Evolutionary conservation across 2,329 filamentous ascomycete genomes (phyloP).

Genomic region (Amauroascus verrucosus): DNA sequence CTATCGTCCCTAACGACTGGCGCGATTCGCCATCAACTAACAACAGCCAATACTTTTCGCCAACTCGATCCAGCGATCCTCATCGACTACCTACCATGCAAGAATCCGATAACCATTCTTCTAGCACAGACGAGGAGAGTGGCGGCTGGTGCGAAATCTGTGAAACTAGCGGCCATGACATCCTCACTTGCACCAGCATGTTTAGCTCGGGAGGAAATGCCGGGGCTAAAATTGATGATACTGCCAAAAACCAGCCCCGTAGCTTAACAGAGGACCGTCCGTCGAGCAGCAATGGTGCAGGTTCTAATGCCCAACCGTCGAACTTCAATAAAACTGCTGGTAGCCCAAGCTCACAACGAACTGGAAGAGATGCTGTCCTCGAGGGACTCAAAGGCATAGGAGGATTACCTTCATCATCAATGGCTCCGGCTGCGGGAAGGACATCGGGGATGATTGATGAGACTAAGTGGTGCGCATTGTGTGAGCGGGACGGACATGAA

Average conservation of each 20-base stretch:
- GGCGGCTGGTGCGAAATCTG: slow-evolving; percentile 91
- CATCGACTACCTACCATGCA: slow-evolving; percentile 33
- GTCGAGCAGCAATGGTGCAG: background rate
- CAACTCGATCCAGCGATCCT: slow-evolving; percentile 20
- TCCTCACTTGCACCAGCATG: slow-evolving; percentile 88
- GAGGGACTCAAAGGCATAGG: slow-evolving; percentile 36
- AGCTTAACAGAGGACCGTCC: background rate
- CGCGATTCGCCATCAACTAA: slow-evolving; percentile 24
- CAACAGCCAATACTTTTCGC: slow-evolving; percentile 19
- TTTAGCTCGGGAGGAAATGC: slow-evolving; percentile 42
- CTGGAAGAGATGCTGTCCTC: slow-evolving; percentile 33
- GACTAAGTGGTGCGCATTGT: slow-evolving; percentile 92
- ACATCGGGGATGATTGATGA: slow-evolving; percentile 67
- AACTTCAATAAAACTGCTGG: background rate
- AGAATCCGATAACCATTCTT: slow-evolving; percentile 40
- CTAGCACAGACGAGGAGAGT: slow-evolving; percentile 60
- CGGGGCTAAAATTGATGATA: slow-evolving; percentile 19
- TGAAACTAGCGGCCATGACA: slow-evolving; percentile 83
- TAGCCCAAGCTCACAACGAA: slow-evolving; percentile 26
- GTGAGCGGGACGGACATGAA: slow-evolving; percentile 91
- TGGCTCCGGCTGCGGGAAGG: slow-evolving; percentile 63
- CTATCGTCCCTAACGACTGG: slow-evolving; percentile 35
- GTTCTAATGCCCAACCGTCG: background rate
- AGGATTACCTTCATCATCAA: slow-evolving; percentile 35
- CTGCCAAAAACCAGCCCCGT: slow-evolving; percentile 12